Evolutionary conservation across 2,329 filamentous ascomycete species (phyloP), one percentile per base, ranked within the genome.

Genomic region (Lecanosticta acicola): DNA sequence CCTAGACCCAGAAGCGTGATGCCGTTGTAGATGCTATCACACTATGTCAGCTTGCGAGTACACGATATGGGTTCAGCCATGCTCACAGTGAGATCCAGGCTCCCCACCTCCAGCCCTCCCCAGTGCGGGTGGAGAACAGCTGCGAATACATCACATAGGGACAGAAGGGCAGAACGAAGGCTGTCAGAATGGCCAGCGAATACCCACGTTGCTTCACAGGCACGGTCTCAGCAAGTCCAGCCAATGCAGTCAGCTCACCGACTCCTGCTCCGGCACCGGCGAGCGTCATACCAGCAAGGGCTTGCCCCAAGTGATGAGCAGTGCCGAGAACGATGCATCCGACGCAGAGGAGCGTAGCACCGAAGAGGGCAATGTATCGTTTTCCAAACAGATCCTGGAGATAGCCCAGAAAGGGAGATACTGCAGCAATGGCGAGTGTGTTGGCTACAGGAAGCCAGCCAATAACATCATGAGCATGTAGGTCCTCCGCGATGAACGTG

Each of bases 161-260:
- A 44, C 73, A 74, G 59, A 83, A 83, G 0, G 79, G 80, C 1
- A 81, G 50, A 44, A 84, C 53, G 20, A 59, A 59, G 14, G 51
- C 51, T 3, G 55, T 58, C 13, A 59, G 21, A n/a, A 55, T 41
- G 9, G 56, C 55, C 10, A 59, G 46, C 9, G 51, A 58, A 34
- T 55, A 56, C 14, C 56, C 56, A 39, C 56, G 35, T 7, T 53
- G 45, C 41, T 50, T 56, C 18, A 59, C 56, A 7, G 56, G 55
- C 9, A 59, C 56, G n/a, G 48, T 53, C 36, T 59, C 56, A 13
- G 55, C 53, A n/a, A 58, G 53, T 32, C 76, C 83, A 37, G 83
- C 81, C 10, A 86, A 69, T 3, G 81, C 80, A 4, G 80, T 85
- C 24, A 85, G 68, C 61, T 85, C 82, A 53, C 80, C 80, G 50